Percentiles rank a stretch among this genome's conserved stretches.
These are phyloP conservation scores for Phytophthora meadii DNA, from an alignment of 352 stramenopile species.

Conservation along the genomic window DNA sequence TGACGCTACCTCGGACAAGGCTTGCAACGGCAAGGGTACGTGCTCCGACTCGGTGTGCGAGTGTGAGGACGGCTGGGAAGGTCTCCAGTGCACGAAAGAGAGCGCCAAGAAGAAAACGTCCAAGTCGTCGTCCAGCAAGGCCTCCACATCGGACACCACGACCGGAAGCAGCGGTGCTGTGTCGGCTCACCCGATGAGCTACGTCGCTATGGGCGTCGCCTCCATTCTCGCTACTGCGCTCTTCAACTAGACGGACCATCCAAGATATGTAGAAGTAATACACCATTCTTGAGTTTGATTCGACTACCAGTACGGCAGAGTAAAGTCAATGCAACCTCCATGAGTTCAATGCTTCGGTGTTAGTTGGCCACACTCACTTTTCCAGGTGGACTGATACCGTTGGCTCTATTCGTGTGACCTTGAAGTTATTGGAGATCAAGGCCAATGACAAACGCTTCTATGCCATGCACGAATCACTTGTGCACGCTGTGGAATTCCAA, in stretches of 20 bases:
- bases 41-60: constrained; percentile 61
- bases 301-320: neutral
- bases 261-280: constrained; percentile 35
- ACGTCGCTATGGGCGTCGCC: constrained; percentile 35
- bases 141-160: constrained; percentile 15
- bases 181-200: constrained; percentile 22
- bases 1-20: constrained; percentile 57
- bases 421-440: too few relatives aligned
- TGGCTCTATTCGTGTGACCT: too few relatives aligned
- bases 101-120: constrained; percentile 49
- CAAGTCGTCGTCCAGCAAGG: constrained; percentile 29
- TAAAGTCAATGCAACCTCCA: neutral
- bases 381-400: too few relatives aligned
- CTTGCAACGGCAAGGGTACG: constrained; percentile 69
- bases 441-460: too few relatives aligned
- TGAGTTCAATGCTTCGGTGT: neutral
- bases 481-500: neutral
- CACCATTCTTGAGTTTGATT: constrained; percentile 31
- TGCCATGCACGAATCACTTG: neutral
- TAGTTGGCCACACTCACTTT: neutral
- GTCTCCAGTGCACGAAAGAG: constrained; percentile 76
- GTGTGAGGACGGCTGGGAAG: constrained; percentile 67
- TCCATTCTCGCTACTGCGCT: constrained; percentile 39
- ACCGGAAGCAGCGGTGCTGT: constrained; percentile 24
- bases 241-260: constrained; percentile 35